A percentile compares a stretch with the other conserved stretches of the same genome.
Conservation (phyloP, 805 yeast species). For the Jamesozyma jinghongensis region DNA sequence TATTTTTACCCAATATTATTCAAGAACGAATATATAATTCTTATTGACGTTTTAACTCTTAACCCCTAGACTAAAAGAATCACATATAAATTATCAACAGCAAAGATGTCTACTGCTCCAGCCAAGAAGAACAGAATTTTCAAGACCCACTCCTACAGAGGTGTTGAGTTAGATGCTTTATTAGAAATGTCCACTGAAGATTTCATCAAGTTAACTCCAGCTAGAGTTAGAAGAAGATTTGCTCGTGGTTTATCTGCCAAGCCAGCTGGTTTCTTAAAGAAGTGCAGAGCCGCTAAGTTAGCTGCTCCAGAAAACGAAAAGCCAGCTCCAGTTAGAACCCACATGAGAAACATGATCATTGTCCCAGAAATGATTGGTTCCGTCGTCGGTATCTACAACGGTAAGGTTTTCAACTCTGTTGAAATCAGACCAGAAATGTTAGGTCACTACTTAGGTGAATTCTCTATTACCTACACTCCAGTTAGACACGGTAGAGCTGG, state of each 20-base stretch:
- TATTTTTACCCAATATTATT: no score
- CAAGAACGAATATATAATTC: no score
- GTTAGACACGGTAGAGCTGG: constrained; percentile 99
- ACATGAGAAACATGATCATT: constrained; percentile 96
- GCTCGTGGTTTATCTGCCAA: constrained; percentile 93
- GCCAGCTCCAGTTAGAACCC: constrained; percentile 98
- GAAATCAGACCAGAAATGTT: constrained; percentile 99
- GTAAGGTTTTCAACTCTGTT: constrained; percentile 98
- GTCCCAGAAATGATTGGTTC: constrained; percentile 99
- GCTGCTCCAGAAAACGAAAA: constrained; percentile 87
- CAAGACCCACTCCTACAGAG: constrained; percentile 97
- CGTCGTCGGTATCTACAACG: constrained; percentile 98
- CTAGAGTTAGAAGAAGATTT: constrained; percentile 99
- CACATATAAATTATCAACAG: constrained; percentile 4
- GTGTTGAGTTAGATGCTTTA: constrained; percentile 93
- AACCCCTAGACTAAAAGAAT: background rate
- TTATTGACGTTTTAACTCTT: no score
- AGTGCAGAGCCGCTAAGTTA: constrained; percentile 94
- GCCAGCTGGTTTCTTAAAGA: constrained; percentile 93
- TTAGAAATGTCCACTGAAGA: constrained; percentile 93
- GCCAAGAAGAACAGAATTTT: constrained; percentile 74
- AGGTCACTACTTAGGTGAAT: constrained; percentile 99
- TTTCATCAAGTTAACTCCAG: constrained; percentile 90
- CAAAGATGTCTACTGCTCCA: constrained; percentile 28
- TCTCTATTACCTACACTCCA: constrained; percentile 99